Percentiles rank a stretch among this genome's conserved stretches.
These are phyloP conservation scores for Vitis hybrid DNA, from an alignment of 177 flowering plant genomes.

Conservation along the genomic window DNA sequence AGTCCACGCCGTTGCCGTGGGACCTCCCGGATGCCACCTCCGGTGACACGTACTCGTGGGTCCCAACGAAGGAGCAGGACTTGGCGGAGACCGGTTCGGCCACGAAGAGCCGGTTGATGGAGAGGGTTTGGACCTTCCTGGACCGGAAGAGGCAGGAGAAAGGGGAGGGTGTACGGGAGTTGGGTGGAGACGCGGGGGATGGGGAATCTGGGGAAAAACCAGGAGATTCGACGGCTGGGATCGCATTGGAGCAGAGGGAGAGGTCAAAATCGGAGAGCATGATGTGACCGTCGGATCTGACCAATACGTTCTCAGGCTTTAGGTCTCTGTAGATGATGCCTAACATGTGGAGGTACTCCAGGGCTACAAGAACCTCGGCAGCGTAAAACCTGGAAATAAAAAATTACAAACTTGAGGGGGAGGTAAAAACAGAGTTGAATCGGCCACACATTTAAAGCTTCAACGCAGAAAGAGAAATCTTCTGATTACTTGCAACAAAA, in stretches of 20 bases:
- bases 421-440: not conserved
- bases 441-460: not conserved
- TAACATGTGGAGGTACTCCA: slow-evolving; percentile 91
- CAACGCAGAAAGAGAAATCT: slow-evolving; percentile 1
- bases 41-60: slow-evolving; percentile 95
- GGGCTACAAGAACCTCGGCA: slow-evolving; percentile 84
- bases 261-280: slow-evolving; percentile 96
- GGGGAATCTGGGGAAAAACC: slow-evolving; percentile 26
- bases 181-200: slow-evolving; percentile 10
- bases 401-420: not conserved
- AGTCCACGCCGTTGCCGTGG: slow-evolving; percentile 93
- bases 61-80: slow-evolving; percentile 87
- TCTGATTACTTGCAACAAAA: slow-evolving; percentile 1
- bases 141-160: slow-evolving; percentile 56
- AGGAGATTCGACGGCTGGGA: slow-evolving; percentile 68
- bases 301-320: slow-evolving; percentile 90
- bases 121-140: slow-evolving; percentile 48
- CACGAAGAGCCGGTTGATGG: slow-evolving; percentile 49
- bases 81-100: slow-evolving; percentile 86
- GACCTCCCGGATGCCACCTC: slow-evolving; percentile 78
- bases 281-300: slow-evolving; percentile 95
- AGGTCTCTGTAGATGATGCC: slow-evolving; percentile 93
- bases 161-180: slow-evolving; percentile 4
- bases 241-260: slow-evolving; percentile 63
- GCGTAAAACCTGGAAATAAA: slow-evolving; percentile 70